A percentile compares a stretch with the other conserved stretches of the same genome.
Evolutionary conservation across 768 basidiomycete genomes (phyloP).

Genomic region (Auriscalpium orientale): DNA sequence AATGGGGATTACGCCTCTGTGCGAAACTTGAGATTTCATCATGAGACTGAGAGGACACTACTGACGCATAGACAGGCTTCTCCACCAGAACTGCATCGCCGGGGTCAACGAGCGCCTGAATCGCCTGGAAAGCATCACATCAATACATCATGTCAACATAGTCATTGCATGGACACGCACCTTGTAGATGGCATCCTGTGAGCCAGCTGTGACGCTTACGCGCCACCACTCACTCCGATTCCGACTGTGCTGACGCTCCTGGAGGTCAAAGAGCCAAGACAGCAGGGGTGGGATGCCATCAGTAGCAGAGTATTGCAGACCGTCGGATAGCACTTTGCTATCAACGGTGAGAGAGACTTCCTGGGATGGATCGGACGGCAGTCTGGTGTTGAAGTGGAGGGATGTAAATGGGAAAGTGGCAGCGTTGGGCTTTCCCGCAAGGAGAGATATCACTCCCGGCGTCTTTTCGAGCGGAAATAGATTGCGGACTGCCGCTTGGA

Average conservation of each 20-base stretch:
- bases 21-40: not conserved
- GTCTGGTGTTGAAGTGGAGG: conserved; percentile 54
- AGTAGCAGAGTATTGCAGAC: conserved; percentile 74
- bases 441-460: conserved; percentile 72
- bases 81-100: conserved; percentile 82
- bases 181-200: conserved; percentile 87
- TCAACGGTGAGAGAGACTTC: conserved; percentile 47
- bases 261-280: conserved; percentile 66
- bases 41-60: conserved; percentile 10
- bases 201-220: conserved; percentile 72
- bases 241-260: conserved; percentile 62
- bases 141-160: not conserved
- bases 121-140: conserved; percentile 40
- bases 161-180: conserved; percentile 28
- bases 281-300: conserved; percentile 56
- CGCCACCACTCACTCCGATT: conserved; percentile 56
- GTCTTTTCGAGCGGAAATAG: conserved; percentile 73
- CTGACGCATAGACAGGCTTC: conserved; percentile 70
- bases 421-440: conserved; percentile 89
- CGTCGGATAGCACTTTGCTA: conserved; percentile 51
- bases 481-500: conserved; percentile 35
- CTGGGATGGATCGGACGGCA: conserved; percentile 36
- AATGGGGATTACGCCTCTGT: conserved; percentile 60
- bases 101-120: conserved; percentile 61
- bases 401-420: conserved; percentile 88